Evolutionary conservation across 2,329 filamentous ascomycete genomes (phyloP).

Genomic region (Colletotrichum endophyticum): DNA sequence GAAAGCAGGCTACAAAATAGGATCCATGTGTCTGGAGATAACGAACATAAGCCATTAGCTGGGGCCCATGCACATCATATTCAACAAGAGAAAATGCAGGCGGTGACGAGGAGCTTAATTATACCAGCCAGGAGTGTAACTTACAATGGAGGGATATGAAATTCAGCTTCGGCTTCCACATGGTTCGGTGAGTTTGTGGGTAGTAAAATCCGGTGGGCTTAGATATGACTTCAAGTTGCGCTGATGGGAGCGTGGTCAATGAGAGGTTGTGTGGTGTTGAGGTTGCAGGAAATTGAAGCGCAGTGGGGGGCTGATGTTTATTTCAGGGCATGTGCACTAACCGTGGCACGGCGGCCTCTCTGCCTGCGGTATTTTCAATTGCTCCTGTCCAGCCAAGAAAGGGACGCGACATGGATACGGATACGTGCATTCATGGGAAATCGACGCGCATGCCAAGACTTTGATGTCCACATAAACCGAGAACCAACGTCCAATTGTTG

Average conservation of each 20-base stretch:
- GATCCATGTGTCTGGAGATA: neutral
- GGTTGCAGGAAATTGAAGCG: neutral
- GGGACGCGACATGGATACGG: neutral
- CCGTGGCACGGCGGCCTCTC: neutral
- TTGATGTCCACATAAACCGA: accelerated
- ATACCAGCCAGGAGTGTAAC: neutral
- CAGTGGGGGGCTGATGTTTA: neutral
- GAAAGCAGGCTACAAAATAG: neutral
- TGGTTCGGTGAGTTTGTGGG: neutral
- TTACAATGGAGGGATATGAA: neutral
- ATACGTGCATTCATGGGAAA: neutral
- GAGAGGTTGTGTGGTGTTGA: neutral
- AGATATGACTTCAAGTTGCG: neutral
- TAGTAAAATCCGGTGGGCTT: neutral
- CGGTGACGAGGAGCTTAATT: neutral
- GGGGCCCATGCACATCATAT: neutral
- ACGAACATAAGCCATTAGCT: neutral
- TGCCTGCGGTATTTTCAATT: neutral
- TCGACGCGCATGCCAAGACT: neutral
- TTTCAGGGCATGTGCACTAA: neutral
- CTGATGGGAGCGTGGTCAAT: neutral
- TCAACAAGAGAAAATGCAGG: neutral
- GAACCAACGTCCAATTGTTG: neutral
- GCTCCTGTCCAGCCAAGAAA: neutral
- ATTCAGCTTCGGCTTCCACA: neutral